These are phyloP conservation scores for Scytalidium sp. DNA, from an alignment of 2,329 filamentous ascomycete genomes.

Conservation along the genomic window DNA sequence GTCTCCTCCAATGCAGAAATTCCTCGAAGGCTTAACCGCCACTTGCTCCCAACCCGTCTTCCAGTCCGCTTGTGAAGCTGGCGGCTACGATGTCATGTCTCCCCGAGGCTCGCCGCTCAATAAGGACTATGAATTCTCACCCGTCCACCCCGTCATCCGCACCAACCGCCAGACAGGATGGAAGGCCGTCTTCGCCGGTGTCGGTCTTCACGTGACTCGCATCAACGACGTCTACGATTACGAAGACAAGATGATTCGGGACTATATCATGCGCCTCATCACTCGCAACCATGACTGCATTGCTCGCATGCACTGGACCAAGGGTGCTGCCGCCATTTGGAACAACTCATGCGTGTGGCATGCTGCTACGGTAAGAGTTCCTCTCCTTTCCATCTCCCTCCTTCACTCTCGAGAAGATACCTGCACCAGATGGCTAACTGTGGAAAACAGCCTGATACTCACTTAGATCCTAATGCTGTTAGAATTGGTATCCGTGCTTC, in stretches of 20 bases:
- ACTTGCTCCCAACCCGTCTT: constrained; percentile 49
- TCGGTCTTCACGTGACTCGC: constrained; percentile 44
- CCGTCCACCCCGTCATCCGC: constrained; percentile 50
- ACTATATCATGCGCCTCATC: constrained; percentile 47
- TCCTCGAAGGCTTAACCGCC: constrained; percentile 55
- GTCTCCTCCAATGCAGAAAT: constrained; percentile 49
- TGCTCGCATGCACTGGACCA: constrained; percentile 33
- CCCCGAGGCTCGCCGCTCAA: constrained; percentile 47
- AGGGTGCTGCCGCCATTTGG: constrained; percentile 45
- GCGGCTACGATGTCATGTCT: constrained; percentile 41
- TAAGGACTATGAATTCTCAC: constrained; percentile 41
- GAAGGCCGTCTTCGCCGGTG: constrained; percentile 49
- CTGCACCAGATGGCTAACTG: constrained; percentile 33
- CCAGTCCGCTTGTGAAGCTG: constrained; percentile 38
- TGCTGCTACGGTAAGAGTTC: constrained; percentile 40
- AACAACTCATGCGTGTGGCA: constrained; percentile 53
- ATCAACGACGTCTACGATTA: constrained; percentile 47
- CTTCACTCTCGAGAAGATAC: constrained; percentile 44
- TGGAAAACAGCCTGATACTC: constrained; percentile 42
- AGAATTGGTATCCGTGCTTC: constrained; percentile 43
- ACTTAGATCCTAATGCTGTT: constrained; percentile 42
- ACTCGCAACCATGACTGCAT: constrained; percentile 53
- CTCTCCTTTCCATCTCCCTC: constrained; percentile 18
- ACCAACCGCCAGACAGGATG: constrained; percentile 55
- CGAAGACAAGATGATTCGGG: constrained; percentile 44